phyloP scores from a whole-genome alignment of 495 filamentous ascomycete species.

The Rhypophila decipiens region DNA sequence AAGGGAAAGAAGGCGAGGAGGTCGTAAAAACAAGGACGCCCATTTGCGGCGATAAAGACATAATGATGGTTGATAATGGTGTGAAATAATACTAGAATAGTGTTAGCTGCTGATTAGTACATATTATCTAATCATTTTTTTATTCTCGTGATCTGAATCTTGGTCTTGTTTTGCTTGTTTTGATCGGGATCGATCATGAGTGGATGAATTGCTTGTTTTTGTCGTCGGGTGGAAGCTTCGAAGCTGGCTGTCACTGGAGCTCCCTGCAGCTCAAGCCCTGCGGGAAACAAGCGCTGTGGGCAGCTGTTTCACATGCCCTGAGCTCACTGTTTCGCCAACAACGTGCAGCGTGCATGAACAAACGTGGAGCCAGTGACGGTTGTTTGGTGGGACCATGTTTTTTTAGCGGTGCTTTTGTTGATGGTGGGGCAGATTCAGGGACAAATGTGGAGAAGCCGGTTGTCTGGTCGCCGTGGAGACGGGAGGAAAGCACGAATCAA shows the following conservation, averaged over 20 bases:
- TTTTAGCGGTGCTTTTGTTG: not conserved
- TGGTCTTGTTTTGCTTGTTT: not conserved
- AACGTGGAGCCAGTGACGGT: not conserved
- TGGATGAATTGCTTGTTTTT: not conserved
- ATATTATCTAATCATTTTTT: not conserved
- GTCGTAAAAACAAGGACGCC: not conserved
- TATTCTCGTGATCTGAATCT: not conserved
- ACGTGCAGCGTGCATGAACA: not conserved
- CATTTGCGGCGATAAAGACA: not conserved
- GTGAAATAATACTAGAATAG: too few relatives aligned
- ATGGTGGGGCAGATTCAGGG: not conserved
- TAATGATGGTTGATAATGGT: too few relatives aligned
- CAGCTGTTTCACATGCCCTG: not conserved
- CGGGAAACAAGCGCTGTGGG: too few relatives aligned
- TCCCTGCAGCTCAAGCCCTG: too few relatives aligned
- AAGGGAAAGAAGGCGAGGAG: not conserved
- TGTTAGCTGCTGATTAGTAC: too few relatives aligned
- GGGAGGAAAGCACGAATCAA: not conserved
- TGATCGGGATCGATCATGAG: not conserved
- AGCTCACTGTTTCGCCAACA: not conserved
- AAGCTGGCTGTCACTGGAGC: too few relatives aligned
- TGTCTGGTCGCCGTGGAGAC: slow-evolving; percentile 4
- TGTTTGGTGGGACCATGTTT: too few relatives aligned
- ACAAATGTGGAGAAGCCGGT: not conserved
- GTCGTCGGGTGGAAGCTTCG: not conserved